These are phyloP conservation scores for Pseudonitzschia multiseries DNA, from an alignment of 108 stramenopile genomes.

Conservation along the genomic window DNA sequence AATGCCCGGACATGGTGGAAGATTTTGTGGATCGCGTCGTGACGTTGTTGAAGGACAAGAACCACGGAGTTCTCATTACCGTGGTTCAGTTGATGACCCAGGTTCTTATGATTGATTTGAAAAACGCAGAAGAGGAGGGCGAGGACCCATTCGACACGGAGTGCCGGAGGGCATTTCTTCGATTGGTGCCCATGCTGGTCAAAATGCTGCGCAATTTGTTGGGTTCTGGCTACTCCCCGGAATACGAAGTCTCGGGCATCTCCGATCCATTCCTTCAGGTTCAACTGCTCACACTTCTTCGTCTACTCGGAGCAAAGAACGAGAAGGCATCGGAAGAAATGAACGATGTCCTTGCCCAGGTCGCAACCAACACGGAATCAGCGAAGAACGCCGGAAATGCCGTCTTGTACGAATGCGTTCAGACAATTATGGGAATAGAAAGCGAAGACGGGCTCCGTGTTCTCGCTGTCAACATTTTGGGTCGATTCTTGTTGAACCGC, in stretches of 20 bases:
- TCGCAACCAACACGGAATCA: conserved; percentile 98
- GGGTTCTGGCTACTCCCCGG: conserved; percentile 90
- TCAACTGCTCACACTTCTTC: conserved; percentile 86
- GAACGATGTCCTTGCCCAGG: conserved; percentile 99
- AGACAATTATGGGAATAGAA: conserved; percentile 96
- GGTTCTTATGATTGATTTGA: conserved; percentile 77
- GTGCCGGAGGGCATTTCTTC: conserved; percentile 67
- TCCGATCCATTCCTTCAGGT: conserved; percentile 97
- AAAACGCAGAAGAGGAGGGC: conserved; percentile 62
- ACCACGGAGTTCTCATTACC: conserved; percentile 96
- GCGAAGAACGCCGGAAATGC: conserved; percentile 98
- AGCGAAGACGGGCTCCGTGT: conserved; percentile 93
- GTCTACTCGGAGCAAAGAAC: conserved; percentile 83
- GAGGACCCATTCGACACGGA: conserved; percentile 53
- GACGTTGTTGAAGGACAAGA: conserved; percentile 88
- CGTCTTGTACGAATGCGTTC: conserved; percentile 98
- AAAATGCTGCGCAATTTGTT: conserved; percentile 92
- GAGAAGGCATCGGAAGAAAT: conserved; percentile 87
- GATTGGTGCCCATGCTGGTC: conserved; percentile 89
- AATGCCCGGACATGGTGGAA: conserved; percentile 96
- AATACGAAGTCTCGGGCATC: conserved; percentile 95
- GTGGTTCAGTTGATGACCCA: conserved; percentile 94
- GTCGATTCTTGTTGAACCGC: conserved; percentile 95
- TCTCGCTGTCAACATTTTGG: conserved; percentile 98
- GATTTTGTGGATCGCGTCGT: conserved; percentile 92